A percentile compares a stretch with the other conserved stretches of the same genome.
Evolutionary conservation across 2,329 filamentous ascomycete genomes (phyloP).

Genomic region (Xylaria sp.): DNA sequence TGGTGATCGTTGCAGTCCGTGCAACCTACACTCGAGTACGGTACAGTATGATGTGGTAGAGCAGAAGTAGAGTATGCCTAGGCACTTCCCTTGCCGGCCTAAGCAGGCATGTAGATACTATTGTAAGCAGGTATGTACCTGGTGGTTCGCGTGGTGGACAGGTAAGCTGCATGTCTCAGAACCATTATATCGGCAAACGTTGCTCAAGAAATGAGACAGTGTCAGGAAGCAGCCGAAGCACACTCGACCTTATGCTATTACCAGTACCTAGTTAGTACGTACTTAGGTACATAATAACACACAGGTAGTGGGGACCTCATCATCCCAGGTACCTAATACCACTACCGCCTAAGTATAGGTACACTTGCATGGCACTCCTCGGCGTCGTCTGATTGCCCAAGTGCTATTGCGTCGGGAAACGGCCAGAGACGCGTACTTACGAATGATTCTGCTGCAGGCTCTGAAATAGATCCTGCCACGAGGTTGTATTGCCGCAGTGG

Average conservation of each 20-base stretch:
- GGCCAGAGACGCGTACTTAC: background rate
- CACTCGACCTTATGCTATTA: no score
- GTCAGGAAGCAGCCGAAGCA: background rate
- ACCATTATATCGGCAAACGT: no score
- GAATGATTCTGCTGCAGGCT: background rate
- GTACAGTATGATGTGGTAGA: background rate
- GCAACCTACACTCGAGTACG: background rate
- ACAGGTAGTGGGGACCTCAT: background rate
- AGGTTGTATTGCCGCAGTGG: constrained; percentile 5
- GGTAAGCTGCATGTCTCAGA: no score
- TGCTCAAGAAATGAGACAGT: background rate
- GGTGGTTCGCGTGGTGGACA: no score
- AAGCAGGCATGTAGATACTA: no score
- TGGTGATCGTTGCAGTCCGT: background rate
- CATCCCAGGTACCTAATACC: background rate
- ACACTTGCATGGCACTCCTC: background rate
- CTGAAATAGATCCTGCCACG: background rate
- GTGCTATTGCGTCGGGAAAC: background rate
- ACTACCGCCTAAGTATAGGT: no score
- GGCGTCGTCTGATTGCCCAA: background rate
- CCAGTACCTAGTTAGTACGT: no score
- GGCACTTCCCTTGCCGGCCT: no score
- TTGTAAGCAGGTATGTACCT: no score
- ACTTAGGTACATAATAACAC: background rate
- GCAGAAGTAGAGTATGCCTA: no score